Evolutionary conservation across 2,329 filamentous ascomycete genomes (phyloP).

Genomic region (Allantophomopsis lycopodina): DNA sequence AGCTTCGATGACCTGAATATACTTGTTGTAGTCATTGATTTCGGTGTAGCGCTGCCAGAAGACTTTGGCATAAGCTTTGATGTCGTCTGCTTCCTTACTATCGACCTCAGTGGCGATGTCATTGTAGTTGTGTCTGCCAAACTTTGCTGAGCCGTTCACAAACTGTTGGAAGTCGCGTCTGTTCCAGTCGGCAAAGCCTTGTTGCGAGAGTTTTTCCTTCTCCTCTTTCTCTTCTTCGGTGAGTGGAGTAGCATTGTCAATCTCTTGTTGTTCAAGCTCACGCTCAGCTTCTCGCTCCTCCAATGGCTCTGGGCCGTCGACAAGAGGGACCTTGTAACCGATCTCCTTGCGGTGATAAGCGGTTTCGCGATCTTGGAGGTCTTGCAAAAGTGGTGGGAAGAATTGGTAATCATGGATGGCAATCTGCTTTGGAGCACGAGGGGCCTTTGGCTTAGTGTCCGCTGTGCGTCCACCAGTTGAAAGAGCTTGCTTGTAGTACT

Average conservation of each 20-base stretch:
- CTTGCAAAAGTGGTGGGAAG: conserved; percentile 70
- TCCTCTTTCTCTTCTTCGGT: conserved; percentile 82
- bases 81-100: conserved; percentile 72
- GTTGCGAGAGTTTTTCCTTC: conserved; percentile 66
- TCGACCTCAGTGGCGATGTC: conserved; percentile 83
- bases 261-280: conserved; percentile 77
- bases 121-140: conserved; percentile 75
- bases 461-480: conserved; percentile 65
- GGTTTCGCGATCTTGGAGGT: conserved; percentile 92
- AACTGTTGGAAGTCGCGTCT: conserved; percentile 97
- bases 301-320: conserved; percentile 59
- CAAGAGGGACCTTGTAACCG: conserved; percentile 81
- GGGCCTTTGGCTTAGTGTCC: conserved; percentile 86
- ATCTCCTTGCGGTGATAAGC: conserved; percentile 95
- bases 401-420: conserved; percentile 95
- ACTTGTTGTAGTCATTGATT: conserved; percentile 78
- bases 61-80: conserved; percentile 82
- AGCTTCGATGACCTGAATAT: conserved; percentile 78
- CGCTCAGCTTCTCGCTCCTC: conserved; percentile 84
- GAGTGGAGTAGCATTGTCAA: conserved; percentile 78
- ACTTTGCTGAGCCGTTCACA: conserved; percentile 86
- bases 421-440: conserved; percentile 88
- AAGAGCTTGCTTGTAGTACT: conserved; percentile 90
- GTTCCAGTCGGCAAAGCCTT: conserved; percentile 93
- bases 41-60: conserved; percentile 96